Percentiles rank a stretch among this genome's conserved stretches.
Conservation (phyloP, 306 rosid species). For the Corylus americana region DNA sequence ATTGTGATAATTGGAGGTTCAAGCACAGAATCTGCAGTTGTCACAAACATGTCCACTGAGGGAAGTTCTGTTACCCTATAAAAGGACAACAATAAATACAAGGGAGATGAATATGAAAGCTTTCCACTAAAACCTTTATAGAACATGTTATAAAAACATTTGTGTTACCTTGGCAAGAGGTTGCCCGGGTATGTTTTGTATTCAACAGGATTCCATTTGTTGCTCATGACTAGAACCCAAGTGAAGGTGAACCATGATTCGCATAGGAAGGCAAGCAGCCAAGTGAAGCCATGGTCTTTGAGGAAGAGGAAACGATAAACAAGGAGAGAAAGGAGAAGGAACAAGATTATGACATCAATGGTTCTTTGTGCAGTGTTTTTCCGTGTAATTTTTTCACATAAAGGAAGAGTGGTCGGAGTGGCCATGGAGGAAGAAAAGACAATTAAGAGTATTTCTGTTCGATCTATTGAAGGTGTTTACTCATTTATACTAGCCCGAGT, state of each 20-base stretch:
- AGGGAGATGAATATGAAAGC: too few relatives aligned
- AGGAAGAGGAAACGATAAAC: slow-evolving; percentile 33
- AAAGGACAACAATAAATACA: too few relatives aligned
- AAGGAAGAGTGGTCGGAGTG: not conserved
- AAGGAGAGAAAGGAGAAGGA: slow-evolving; percentile 47
- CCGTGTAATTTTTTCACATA: slow-evolving; percentile 29
- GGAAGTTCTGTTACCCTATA: too few relatives aligned
- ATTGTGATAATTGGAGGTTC: slow-evolving; percentile 71
- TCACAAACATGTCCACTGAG: slow-evolving; percentile 62
- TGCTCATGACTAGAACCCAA: slow-evolving; percentile 35
- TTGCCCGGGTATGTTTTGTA: slow-evolving; percentile 37
- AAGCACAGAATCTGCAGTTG: slow-evolving; percentile 62
- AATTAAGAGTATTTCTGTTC: too few relatives aligned
- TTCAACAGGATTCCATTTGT: slow-evolving; percentile 51
- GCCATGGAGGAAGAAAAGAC: not conserved
- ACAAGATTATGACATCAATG: slow-evolving; percentile 28
- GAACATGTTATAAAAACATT: too few relatives aligned
- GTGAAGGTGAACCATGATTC: slow-evolving; percentile 62
- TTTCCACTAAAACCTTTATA: too few relatives aligned
- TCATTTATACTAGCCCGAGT: too few relatives aligned
- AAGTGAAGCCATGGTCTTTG: slow-evolving; percentile 32
- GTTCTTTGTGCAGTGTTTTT: slow-evolving; percentile 21
- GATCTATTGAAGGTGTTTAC: too few relatives aligned
- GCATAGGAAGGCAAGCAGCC: slow-evolving; percentile 56
- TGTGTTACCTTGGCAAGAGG: too few relatives aligned